Base-by-base conservation (phyloP, 2,329 filamentous ascomycete genomes). In the Phoma sp. region DNA sequence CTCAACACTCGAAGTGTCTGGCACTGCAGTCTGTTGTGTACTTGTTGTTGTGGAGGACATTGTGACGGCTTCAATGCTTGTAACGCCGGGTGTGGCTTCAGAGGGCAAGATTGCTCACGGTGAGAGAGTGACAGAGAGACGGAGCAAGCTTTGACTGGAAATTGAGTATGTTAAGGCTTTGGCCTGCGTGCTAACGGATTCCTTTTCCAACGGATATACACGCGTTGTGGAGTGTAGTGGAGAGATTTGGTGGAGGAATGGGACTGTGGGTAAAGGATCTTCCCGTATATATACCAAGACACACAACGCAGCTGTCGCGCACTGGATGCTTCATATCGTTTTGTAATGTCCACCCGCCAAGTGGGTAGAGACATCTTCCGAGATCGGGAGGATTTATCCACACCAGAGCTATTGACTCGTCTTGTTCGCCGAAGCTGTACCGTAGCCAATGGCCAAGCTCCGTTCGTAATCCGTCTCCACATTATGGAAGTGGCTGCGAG, bases 1-100 rank as follows among this genome's bases (percentile, higher is more conserved):
- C 57, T 83, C 66, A 14, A 67, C 57, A 42, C 49, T 46, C 18
- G 56, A 56, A 15, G 39, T 56, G 29, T 56, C 52, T 21, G 56
- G 56, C 15, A 53, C 46, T 23, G 42, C 33, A 0, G 40, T 50
- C 25, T 56, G 46, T 18, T 49, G 33, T 37, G 28, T 34, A 5
- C n/a, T n/a, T n/a, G 43, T 42, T 2, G 38, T 43, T 21, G 43
- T 34, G 6, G 46, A 46, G n/a, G 52, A 42, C 47, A 56, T 56
- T 15, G 40, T 37, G 30, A 33, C 18, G 36, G 11, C 18, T 7
- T 46, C n/a, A 29, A 14, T 25, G 17, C 7, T 42, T 18, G 32
- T 32, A 9, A 5, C 14, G 33, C 15, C 17, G 10, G 32, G 4
- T 20, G 7, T 28, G 5, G 17, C 14, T 54, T 26, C 21, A 39